phyloP scores from a whole-genome alignment of 192 early-diverging fungal genomes.

The Geosiphon pyriformis region DNA sequence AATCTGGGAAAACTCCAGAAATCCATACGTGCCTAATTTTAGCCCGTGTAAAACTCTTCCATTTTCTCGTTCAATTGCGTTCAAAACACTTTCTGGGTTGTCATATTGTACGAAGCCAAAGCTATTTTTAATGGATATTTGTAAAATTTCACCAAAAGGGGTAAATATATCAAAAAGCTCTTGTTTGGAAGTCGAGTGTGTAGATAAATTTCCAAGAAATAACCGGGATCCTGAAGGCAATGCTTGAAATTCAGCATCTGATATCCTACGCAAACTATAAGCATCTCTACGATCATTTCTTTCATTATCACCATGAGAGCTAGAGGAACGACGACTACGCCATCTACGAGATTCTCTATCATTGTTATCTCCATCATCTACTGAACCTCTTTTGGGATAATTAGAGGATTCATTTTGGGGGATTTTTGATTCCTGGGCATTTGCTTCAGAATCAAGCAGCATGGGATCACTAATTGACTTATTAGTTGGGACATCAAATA shows the following conservation, averaged over 20 bases:
- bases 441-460: background rate
- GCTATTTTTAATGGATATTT: conserved; percentile 28
- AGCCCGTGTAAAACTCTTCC: conserved; percentile 25
- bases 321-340: conserved; percentile 15
- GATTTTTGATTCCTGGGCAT: background rate
- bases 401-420: background rate
- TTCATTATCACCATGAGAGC: conserved; percentile 18
- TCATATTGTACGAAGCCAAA: conserved; percentile 28
- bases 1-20: background rate
- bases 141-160: conserved; percentile 23
- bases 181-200: conserved; percentile 24
- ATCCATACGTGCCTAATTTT: conserved; percentile 20
- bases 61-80: conserved; percentile 22
- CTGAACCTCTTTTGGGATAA: background rate
- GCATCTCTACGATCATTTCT: conserved; percentile 15
- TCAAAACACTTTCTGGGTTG: conserved; percentile 19
- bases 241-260: conserved; percentile 27
- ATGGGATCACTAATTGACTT: background rate
- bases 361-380: conserved; percentile 1
- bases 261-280: conserved; percentile 14
- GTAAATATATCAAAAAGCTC: conserved; percentile 27
- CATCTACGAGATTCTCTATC: conserved; percentile 16
- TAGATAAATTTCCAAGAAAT: conserved; percentile 27
- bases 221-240: conserved; percentile 25
- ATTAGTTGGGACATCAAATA: background rate